Percentiles rank a stretch among this genome's conserved stretches.
These are phyloP conservation scores for Fusarium dlaminii DNA, from an alignment of 2,329 filamentous ascomycete species.

Conservation along the genomic window DNA sequence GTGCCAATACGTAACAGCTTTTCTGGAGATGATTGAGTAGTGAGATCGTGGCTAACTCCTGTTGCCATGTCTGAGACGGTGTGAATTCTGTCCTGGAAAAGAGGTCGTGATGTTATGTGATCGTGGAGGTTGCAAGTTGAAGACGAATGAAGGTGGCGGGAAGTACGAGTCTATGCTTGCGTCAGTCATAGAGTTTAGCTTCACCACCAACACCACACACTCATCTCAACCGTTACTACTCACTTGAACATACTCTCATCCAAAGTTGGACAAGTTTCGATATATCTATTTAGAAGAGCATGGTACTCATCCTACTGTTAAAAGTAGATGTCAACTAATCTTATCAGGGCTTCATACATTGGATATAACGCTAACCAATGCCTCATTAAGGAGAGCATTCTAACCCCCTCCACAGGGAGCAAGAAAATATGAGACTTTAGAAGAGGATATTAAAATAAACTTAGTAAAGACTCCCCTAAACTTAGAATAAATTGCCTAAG, in stretches of 20 bases:
- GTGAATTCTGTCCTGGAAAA: too few relatives aligned
- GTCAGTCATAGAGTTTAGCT: neutral
- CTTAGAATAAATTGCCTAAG: neutral
- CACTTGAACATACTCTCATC: neutral
- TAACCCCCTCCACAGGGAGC: neutral
- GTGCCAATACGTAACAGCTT: conserved; percentile 33
- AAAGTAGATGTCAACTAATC: neutral
- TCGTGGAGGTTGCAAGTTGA: neutral
- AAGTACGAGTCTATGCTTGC: neutral
- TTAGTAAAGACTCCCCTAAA: neutral
- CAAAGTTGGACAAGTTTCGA: too few relatives aligned
- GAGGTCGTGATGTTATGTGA: neutral
- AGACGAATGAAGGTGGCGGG: neutral
- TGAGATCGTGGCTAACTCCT: neutral
- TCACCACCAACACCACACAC: neutral
- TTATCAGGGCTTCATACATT: neutral
- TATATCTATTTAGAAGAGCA: neutral
- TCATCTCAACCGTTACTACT: neutral
- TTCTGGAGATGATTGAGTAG: neutral
- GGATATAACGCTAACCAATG: neutral
- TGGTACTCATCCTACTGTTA: too few relatives aligned
- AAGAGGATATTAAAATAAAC: neutral
- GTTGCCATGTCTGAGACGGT: neutral
- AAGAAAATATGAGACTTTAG: neutral
- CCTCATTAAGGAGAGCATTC: neutral